Conservation (phyloP, 176 grass and related monocot species). For the Aegilops bicornis region DNA sequence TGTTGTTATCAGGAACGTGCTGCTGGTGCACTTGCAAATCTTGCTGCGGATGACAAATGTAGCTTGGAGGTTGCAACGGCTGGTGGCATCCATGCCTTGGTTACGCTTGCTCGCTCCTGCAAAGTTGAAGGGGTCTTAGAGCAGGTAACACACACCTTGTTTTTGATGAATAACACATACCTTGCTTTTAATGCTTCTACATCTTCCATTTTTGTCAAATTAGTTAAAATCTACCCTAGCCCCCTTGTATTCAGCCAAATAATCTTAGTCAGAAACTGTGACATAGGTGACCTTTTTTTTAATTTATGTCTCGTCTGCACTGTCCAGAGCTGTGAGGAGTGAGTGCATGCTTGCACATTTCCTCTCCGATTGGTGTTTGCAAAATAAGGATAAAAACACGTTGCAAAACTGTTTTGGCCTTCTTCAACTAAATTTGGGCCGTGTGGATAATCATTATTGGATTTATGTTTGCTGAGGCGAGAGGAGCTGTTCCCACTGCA, state of each 20-base stretch:
- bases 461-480: not conserved
- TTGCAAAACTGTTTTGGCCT: not conserved
- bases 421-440: not conserved
- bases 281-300: not conserved
- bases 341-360: not conserved
- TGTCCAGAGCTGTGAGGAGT: not conserved
- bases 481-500: conserved; percentile 5
- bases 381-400: not conserved
- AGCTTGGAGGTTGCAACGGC: conserved; percentile 93
- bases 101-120: conserved; percentile 87
- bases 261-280: not conserved
- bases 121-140: conserved; percentile 88
- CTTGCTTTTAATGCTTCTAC: not conserved
- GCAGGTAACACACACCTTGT: conserved; percentile 51
- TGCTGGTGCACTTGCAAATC: conserved; percentile 93
- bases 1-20: conserved; percentile 74
- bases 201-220: not conserved
- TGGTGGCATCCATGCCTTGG: conserved; percentile 93
- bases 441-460: not conserved
- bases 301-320: not conserved
- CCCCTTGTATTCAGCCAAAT: not conserved
- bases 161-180: not conserved
- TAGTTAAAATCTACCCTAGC: not conserved
- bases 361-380: not conserved
- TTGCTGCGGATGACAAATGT: conserved; percentile 98